Base-by-base conservation (phyloP, 2,329 filamentous ascomycete genomes). In the Aspergillus nomiae region DNA sequence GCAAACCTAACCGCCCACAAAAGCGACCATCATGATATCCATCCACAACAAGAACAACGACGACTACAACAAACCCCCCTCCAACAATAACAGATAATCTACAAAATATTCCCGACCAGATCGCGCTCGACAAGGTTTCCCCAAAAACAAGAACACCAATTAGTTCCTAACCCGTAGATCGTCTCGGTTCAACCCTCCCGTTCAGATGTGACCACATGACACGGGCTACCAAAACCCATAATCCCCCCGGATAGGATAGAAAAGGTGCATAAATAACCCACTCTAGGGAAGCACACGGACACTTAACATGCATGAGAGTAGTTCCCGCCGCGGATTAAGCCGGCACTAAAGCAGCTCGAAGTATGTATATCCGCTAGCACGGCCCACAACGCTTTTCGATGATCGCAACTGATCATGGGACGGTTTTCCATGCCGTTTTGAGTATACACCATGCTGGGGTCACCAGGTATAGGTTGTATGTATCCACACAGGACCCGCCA, bases 311-410 rank as follows among this genome's bases (percentile, higher is more conserved):
- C 50, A 53, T 34, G 30, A 56, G 48, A 38, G 48, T 59, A 41
- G 45, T 50, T 38, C 28, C 54, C 59, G 32, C 53, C 1, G 51
- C 59, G 45, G 45, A 50, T 61, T 32, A 61, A 55, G 34, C 59
- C 53, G 55, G 59, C 59, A 57, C 59, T 61, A 60, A 56, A n/a
- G 38, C 21, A 56, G 30, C 51, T 54, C n/a, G 51, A 58, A 14
- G n/a, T 16, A 45, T 36, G 5, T 5, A 36, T 28, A 36, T 48
- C 56, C 30, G 28, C 38, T 45, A 45, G 56, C 58, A 54, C 58
- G 48, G 48, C 24, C 58, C 58, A 59, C 48, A 30, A 54, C 51
- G 34, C 34, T 28, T 53, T 32, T 53, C 21, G 30, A 34, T 12
- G 50, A 12, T 28, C 16, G 3, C 7, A 19, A 24, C 8, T 54